Evolutionary conservation across 306 rosid species (phyloP).

Genomic region (Adenanthera pavonina): DNA sequence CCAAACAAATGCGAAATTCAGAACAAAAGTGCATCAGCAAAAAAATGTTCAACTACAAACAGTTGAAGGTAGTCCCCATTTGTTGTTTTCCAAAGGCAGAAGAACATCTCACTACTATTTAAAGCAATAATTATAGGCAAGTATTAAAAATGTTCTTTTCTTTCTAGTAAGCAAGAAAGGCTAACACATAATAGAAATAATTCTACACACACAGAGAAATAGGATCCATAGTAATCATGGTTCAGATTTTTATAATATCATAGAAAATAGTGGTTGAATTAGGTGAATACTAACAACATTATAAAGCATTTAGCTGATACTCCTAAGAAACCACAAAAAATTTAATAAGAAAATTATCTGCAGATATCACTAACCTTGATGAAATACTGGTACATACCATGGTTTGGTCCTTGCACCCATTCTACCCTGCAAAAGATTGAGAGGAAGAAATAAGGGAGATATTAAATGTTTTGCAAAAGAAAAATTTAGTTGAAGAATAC

Average conservation of each 20-base stretch:
- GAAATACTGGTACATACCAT: constrained; percentile 85
- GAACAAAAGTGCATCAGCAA: constrained; percentile 3
- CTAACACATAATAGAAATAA: not conserved
- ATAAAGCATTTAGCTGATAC: constrained; percentile 31
- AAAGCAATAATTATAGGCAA: not conserved
- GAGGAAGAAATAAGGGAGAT: constrained; percentile 21
- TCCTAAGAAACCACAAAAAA: constrained; percentile 1
- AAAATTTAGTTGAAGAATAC: not conserved
- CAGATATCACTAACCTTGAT: constrained; percentile 68
- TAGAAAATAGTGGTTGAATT: not conserved
- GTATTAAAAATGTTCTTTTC: not conserved
- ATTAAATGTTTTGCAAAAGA: constrained; percentile 19
- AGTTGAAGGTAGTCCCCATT: not conserved
- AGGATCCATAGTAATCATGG: constrained; percentile 18
- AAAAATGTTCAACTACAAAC: not conserved
- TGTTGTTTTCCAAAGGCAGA: constrained; percentile 1
- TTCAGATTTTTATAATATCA: constrained; percentile 12
- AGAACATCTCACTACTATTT: not conserved
- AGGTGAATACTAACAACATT: constrained; percentile 30
- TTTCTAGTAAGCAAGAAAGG: not conserved
- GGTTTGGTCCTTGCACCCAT: constrained; percentile 67
- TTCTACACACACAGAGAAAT: not conserved
- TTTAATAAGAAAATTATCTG: constrained; percentile 22
- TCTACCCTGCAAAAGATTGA: constrained; percentile 63
- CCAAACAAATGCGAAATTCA: constrained; percentile 28